These are phyloP conservation scores for Myxozyma udenii DNA, from an alignment of 805 yeast species.

Conservation along the genomic window DNA sequence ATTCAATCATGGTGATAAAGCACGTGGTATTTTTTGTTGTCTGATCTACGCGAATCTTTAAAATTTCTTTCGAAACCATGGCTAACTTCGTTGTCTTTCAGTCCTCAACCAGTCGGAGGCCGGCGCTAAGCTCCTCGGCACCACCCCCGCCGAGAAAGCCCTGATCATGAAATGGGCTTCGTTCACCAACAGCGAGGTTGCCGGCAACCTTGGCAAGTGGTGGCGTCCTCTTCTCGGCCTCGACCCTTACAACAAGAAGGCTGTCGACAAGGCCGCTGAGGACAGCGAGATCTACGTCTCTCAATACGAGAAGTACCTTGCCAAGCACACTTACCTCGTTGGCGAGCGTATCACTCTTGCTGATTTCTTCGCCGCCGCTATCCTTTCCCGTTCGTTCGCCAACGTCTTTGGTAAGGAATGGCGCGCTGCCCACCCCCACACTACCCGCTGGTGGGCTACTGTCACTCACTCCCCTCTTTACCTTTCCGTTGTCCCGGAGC, in stretches of 20 bases:
- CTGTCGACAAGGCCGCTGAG: constrained; percentile 48
- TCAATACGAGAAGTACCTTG: constrained; percentile 51
- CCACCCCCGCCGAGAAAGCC: constrained; percentile 60
- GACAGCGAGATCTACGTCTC: constrained; percentile 29
- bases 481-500: constrained; percentile 48
- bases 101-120: constrained; percentile 34
- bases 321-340: constrained; percentile 62
- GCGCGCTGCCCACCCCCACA: constrained; percentile 60
- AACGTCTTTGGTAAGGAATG: constrained; percentile 61
- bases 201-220: constrained; percentile 47
- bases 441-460: constrained; percentile 71
- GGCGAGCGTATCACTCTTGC: constrained; percentile 67
- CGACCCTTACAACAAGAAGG: constrained; percentile 74
- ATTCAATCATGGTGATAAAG: constrained; percentile 27
- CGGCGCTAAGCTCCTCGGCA: constrained; percentile 54
- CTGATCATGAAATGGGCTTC: constrained; percentile 74
- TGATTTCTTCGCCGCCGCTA: constrained; percentile 56
- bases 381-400: constrained; percentile 54
- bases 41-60: constrained; percentile 4
- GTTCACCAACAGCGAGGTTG: constrained; percentile 64
- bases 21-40: neutral
- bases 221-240: constrained; percentile 63
- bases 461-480: constrained; percentile 47
- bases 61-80: neutral
- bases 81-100: constrained; percentile 2